Evolutionary conservation across 106 monocot genomes (phyloP).

Genomic region (Posidonia australis): DNA sequence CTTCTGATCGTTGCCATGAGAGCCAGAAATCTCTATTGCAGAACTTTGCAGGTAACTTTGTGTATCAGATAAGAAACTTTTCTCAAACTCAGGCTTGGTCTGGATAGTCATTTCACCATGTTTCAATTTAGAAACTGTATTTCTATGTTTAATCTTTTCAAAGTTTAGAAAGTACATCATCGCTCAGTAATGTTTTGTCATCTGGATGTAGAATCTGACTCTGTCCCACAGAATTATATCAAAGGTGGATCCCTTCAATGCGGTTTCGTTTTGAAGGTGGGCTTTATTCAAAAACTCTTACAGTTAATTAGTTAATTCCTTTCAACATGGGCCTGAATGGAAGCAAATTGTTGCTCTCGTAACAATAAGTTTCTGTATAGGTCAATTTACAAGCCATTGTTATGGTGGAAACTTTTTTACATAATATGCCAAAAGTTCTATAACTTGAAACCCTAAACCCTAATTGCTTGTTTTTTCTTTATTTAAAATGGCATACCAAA

Average conservation of each 20-base stretch:
- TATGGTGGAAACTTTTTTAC: background rate
- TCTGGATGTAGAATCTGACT: conserved; percentile 1
- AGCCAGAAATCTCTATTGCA: background rate
- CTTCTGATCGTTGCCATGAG: background rate
- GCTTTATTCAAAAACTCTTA: background rate
- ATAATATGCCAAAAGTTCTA: background rate
- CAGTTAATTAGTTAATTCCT: no score
- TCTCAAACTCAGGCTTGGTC: background rate
- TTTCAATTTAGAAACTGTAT: background rate
- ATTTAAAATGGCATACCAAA: background rate
- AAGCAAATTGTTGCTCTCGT: no score
- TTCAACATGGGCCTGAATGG: no score
- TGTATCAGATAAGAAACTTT: background rate
- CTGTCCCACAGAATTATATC: background rate
- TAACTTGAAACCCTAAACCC: background rate
- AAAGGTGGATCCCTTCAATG: background rate
- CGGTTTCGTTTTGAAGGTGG: conserved; percentile 5
- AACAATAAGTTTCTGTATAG: no score
- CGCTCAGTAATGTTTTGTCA: background rate
- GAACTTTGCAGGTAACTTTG: background rate
- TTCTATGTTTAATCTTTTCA: background rate
- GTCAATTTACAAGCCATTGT: no score
- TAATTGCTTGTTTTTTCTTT: background rate
- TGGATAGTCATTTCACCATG: background rate
- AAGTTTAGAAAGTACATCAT: background rate